Evolutionary conservation across 345 rosid genomes (phyloP), one percentile per base, ranked within the genome.

Genomic region (Linum trigynum): DNA sequence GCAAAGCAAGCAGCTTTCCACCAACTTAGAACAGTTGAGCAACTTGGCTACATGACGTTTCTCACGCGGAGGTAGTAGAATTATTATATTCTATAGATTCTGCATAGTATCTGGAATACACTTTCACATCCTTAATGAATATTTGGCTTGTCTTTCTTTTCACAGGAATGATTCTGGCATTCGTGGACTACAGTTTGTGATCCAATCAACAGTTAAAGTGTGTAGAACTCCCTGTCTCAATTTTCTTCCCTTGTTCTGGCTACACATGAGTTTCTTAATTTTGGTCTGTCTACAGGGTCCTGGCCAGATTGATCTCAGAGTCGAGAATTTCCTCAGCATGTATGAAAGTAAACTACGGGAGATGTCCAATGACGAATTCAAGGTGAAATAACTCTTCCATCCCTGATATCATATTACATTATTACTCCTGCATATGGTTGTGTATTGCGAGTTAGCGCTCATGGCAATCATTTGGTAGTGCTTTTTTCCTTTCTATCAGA

Each of bases 11-110:
- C 95, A 38, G 86, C 97, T 68, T 87, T 87, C 81, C 96, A 92
- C 81, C 98, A 92, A 82, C 98, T 92, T 77, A 81, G 98, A 79
- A 78, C 96, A 10, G 89, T 92, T 14, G 96, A 92, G 81, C 97
- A 89, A 73, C 97, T 92, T 69, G 97, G 98, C 48, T 92, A 92
- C 74, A 85, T 87, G 61, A 86, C 95, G 32, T 81, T 65, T 35
- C 94, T 92, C 39, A 65, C 69, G 71, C 86, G 73, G 73, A 89
- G 98, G 98, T 92, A 66, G 36, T 51, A 12, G 60, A 23, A 51
- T 43, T 53, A 43, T 43, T 4, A 48, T 16, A 53, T 11, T 8
- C 45, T 48, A 37, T 4, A 60, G 8, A 10, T 57, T 66, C 61
- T 59, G 61, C 39, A 10, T 57, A 32, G 5, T 39, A 56, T n/a